Base-by-base conservation (phyloP, 441 rosid genomes). In the Geranium incanum region DNA sequence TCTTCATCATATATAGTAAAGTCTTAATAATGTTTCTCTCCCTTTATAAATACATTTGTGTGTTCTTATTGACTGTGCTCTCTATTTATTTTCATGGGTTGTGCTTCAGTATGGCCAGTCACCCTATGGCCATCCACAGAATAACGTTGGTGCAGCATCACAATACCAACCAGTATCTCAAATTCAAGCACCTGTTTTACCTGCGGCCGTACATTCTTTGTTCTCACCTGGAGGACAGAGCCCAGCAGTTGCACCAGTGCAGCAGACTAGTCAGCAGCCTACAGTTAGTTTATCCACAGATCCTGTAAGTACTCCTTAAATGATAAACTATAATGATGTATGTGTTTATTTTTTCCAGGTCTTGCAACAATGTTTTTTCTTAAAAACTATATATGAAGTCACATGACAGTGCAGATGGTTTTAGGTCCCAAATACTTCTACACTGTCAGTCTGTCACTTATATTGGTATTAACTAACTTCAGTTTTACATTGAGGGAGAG, bases 111-210 rank as follows among this genome's bases (percentile, higher is more conserved):
- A 78, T 82, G 81, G 69, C 15, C 86, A 85, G 59, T 70, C 96
- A 70, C 76, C 91, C 50, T 89, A 80, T 79, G 89, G 87, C 68
- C 94, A 84, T 74, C 88, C 84, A 66, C 99, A 86, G 74, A 79
- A 74, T 72, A 83, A 69, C 82, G 81, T 74, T 12, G 70, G 65
- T 70, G 73, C 79, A 55, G 73, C 86, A 13, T 68, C 92, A 70
- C 84, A 86, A 72, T 84, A 77, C 77, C 93, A 85, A 75, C 84
- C 89, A 50, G 68, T 78, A 66, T 68, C 89, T 70, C 98, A 89
- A 85, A 76, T 86, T 79, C 92, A 83, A 72, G 83, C 82, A 64
- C 78, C 82, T 12, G 67, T 66, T 39, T 76, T 71, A 38, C 81
- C 90, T 36, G 82, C 75, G 36, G 84, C 83, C 41, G 85, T 82